A percentile compares a stretch with the other conserved stretches of the same genome.
Conservation (phyloP, 179 eudicot genomes). For the Corrigiola litoralis region DNA sequence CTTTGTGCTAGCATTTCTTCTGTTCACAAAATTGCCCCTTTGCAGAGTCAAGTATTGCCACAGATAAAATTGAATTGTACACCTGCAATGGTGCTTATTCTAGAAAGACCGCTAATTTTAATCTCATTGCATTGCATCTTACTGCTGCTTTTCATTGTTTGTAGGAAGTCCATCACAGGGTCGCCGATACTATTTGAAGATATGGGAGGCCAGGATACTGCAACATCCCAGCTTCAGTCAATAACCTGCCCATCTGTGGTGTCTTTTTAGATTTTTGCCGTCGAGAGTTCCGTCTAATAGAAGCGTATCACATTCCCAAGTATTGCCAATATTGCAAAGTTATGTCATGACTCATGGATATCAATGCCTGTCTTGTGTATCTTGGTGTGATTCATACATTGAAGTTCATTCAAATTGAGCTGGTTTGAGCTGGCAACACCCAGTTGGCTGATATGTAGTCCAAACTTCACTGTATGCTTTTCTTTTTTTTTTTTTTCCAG, state of each 20-base stretch:
- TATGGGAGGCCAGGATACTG: slow-evolving; percentile 57
- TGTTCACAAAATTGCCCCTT: not conserved
- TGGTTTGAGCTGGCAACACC: not conserved
- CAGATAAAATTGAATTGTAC: not conserved
- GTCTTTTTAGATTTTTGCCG: slow-evolving; percentile 29
- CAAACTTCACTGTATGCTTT: not conserved
- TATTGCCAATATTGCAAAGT: not conserved
- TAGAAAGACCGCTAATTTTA: not conserved
- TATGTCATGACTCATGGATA: not conserved
- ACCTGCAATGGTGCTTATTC: not conserved
- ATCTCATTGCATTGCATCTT: not conserved
- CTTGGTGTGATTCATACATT: not conserved
- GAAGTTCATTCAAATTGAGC: not conserved
- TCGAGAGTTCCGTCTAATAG: not conserved
- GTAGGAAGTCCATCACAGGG: slow-evolving; percentile 48
- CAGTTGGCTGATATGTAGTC: not conserved
- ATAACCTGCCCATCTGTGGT: slow-evolving; percentile 32
- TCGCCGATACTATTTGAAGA: slow-evolving; percentile 45
- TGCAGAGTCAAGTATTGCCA: not conserved
- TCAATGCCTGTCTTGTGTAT: too few species aligned
- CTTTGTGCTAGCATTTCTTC: too few species aligned
- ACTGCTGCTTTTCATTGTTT: not conserved
- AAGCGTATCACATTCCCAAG: not conserved
- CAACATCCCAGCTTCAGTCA: slow-evolving; percentile 44
- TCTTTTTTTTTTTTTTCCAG: too few species aligned